Evolutionary conservation across 352 stramenopile genomes (phyloP), one percentile per base, ranked within the genome.

Genomic region (Globisporangium okanoganense): DNA sequence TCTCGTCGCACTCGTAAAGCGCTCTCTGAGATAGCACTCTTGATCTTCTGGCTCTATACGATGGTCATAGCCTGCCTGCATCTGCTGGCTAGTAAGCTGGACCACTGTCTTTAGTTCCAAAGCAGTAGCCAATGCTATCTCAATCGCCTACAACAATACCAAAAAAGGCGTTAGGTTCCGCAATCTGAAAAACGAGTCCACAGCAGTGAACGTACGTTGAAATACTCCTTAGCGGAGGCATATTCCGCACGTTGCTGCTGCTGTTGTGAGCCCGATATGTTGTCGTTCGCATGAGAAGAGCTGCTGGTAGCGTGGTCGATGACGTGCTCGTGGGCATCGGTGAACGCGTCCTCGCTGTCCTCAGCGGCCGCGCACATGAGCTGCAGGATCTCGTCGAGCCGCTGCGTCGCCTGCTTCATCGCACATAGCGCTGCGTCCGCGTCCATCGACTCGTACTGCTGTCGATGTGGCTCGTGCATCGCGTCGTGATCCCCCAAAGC

Each of bases 341-440:
- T 36, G 36, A 68, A 63, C 16, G 14, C 31, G 14, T 51, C 25
- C 18, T 49, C 35, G n/a, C 52, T 12, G 10, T 51, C 35, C 9
- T 24, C 56, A 0, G 56, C 14, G 40, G 43, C 64, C 5, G 65
- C 58, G 43, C 76, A 83, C 51, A 85, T 44, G 8, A 55, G 49
- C 57, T 87, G 70, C 3, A 89, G 66, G 40, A 89, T 83, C n/a
- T 61, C 67, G 48, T 89, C 78, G 29, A 87, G 63, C 3, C 68
- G 57, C 38, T 47, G 20, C 4, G 72, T 66, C 8, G 64, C 67
- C 49, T 66, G 48, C 57, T 65, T 63, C 72, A 80, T 80, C n/a
- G 35, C 53, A 35, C 51, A 31, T 12, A 79, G 45, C 27, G 43
- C 60, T 44, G 33, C 25, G 9, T 38, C 33, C 2, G 35, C 52